Conservation (phyloP, 179 eudicot genomes). For the Spinacia oleracea region DNA sequence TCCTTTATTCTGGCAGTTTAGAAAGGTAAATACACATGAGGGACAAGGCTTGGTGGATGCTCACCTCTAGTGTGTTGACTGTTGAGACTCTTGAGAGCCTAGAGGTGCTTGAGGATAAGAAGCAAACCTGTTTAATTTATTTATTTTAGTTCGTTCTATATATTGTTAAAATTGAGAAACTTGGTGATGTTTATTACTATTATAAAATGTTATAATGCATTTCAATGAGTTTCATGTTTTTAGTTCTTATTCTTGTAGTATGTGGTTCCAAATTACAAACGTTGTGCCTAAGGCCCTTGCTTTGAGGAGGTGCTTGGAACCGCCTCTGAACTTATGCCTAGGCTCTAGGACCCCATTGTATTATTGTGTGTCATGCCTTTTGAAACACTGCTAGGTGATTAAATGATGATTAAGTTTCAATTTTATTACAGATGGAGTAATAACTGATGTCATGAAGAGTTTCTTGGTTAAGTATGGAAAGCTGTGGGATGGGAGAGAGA, state of each 20-base stretch:
- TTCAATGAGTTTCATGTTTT: neutral
- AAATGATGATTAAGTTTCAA: slow-evolving; percentile 23
- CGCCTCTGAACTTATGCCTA: neutral
- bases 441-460: slow-evolving; percentile 54
- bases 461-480: slow-evolving; percentile 75
- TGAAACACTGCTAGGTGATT: neutral
- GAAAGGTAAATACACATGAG: neutral
- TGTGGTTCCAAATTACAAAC: neutral
- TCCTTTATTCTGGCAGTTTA: neutral
- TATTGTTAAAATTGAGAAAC: neutral
- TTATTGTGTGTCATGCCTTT: neutral
- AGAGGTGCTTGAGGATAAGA: neutral
- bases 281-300: neutral
- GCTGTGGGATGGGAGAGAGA: slow-evolving; percentile 84
- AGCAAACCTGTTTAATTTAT: neutral
- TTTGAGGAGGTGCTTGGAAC: neutral
- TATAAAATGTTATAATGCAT: neutral
- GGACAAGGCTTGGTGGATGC: neutral
- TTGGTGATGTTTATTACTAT: neutral
- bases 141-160: neutral
- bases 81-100: no score
- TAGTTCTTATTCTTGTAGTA: neutral
- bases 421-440: slow-evolving; percentile 71
- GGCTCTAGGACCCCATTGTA: neutral
- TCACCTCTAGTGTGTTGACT: neutral